These are phyloP conservation scores for Rasamsonia emersonii DNA, from an alignment of 2,329 filamentous ascomycete genomes.

Conservation along the genomic window DNA sequence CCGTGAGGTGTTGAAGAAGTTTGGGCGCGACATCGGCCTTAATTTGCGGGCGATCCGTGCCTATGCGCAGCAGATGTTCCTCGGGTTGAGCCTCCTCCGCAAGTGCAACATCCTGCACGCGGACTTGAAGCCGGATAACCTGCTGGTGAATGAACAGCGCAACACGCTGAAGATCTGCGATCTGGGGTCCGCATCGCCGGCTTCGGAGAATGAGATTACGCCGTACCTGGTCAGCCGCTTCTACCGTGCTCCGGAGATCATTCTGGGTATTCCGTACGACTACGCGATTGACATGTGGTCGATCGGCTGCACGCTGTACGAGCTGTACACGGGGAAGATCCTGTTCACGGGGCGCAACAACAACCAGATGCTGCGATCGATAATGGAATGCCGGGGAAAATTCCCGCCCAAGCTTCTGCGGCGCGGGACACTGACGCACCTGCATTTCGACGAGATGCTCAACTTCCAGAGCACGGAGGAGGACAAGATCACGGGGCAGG, in stretches of 20 bases:
- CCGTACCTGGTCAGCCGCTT: conserved; percentile 95
- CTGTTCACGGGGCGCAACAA: conserved; percentile 92
- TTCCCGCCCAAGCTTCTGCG: conserved; percentile 83
- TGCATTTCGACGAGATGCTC: conserved; percentile 77
- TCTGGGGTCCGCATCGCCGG: conserved; percentile 88
- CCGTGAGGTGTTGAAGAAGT: conserved; percentile 89
- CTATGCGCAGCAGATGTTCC: conserved; percentile 91
- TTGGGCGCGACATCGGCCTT: conserved; percentile 87
- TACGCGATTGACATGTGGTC: conserved; percentile 97
- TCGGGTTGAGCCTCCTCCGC: conserved; percentile 76
- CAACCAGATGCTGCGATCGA: conserved; percentile 94
- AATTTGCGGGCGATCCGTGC: conserved; percentile 77
- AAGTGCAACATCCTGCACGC: conserved; percentile 92
- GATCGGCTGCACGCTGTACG: conserved; percentile 92
- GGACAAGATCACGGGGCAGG: conserved; percentile 80
- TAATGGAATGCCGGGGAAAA: conserved; percentile 93
- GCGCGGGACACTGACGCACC: conserved; percentile 63
- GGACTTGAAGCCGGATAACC: conserved; percentile 96
- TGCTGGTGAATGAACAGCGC: conserved; percentile 76
- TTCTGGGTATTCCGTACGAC: conserved; percentile 91
- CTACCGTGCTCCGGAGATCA: conserved; percentile 94
- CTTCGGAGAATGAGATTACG: conserved; percentile 83
- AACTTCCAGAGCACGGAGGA: conserved; percentile 79
- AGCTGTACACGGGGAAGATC: conserved; percentile 95
- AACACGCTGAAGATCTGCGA: conserved; percentile 91